phyloP scores from a whole-genome alignment of 441 rosid species.

The Eutrema salsugineum region DNA sequence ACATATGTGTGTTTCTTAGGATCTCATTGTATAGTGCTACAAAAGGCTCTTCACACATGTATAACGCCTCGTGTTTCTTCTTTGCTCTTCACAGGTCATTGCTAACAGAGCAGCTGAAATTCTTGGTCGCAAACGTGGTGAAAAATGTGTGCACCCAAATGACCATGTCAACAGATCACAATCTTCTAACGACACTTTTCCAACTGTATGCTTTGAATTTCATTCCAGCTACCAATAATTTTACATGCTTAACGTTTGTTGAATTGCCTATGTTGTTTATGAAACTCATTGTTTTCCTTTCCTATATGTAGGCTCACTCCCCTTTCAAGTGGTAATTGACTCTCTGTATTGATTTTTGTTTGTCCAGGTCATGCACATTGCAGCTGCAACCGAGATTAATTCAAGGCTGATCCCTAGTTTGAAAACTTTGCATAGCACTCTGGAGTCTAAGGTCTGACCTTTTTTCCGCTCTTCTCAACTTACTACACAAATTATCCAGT shows the following conservation, averaged over 20 bases:
- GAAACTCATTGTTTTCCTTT: no score
- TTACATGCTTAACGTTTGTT: neutral
- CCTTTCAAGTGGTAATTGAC: neutral
- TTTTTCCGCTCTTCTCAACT: conserved; percentile 1
- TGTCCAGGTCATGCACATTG: conserved; percentile 92
- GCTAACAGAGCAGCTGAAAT: conserved; percentile 98
- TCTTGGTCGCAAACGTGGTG: conserved; percentile 89
- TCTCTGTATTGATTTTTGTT: neutral
- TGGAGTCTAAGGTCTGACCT: conserved; percentile 65
- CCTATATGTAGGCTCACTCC: no score
- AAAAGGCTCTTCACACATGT: neutral
- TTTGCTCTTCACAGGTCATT: conserved; percentile 56
- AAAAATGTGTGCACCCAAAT: conserved; percentile 88
- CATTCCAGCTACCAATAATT: no score
- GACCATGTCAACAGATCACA: conserved; percentile 96
- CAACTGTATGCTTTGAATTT: conserved; percentile 49
- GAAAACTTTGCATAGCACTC: conserved; percentile 60
- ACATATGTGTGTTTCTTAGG: neutral
- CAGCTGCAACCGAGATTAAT: conserved; percentile 83
- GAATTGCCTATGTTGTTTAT: neutral
- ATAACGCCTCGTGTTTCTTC: neutral
- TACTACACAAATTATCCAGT: neutral
- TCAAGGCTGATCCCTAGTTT: conserved; percentile 78
- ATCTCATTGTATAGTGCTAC: neutral
- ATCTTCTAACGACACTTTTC: conserved; percentile 95